Conservation (phyloP, 176 grass and related monocot species). For the Panicum miliaceum region DNA sequence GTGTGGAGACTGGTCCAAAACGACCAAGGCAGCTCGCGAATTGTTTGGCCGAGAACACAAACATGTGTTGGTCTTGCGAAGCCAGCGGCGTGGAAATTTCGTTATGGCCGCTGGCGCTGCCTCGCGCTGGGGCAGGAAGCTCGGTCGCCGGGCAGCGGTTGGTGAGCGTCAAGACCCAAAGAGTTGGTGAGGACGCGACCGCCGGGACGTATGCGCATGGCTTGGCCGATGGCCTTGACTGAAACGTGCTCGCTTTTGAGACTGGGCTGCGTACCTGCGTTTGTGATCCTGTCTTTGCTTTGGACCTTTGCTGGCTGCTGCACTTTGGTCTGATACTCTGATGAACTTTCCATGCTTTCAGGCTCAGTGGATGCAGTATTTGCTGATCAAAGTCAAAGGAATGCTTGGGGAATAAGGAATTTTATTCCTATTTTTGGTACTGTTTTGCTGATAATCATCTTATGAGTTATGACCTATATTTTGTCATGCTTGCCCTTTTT, state of each 20-base stretch:
- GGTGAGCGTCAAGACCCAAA: background rate
- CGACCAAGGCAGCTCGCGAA: background rate
- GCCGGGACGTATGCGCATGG: background rate
- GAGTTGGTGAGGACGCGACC: conserved; percentile 27
- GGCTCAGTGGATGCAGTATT: background rate
- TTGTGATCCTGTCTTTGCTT: background rate
- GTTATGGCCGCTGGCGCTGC: background rate
- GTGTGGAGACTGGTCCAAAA: conserved; percentile 23
- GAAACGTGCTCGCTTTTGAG: background rate
- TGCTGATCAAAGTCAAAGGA: background rate
- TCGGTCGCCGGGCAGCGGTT: background rate
- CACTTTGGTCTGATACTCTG: background rate
- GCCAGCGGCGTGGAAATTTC: conserved; percentile 20
- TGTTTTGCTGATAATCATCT: background rate
- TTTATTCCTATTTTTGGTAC: too few relatives aligned
- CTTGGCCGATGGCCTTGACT: background rate
- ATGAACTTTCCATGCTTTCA: background rate
- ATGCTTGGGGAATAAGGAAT: background rate
- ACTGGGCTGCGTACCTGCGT: background rate
- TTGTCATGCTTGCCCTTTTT: background rate
- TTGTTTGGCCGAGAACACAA: background rate
- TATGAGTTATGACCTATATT: background rate
- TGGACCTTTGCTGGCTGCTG: background rate
- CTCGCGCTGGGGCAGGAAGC: background rate
- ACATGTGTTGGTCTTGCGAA: background rate